Conservation (phyloP, 2,329 filamentous ascomycete genomes). For the Daldinia sp. region DNA sequence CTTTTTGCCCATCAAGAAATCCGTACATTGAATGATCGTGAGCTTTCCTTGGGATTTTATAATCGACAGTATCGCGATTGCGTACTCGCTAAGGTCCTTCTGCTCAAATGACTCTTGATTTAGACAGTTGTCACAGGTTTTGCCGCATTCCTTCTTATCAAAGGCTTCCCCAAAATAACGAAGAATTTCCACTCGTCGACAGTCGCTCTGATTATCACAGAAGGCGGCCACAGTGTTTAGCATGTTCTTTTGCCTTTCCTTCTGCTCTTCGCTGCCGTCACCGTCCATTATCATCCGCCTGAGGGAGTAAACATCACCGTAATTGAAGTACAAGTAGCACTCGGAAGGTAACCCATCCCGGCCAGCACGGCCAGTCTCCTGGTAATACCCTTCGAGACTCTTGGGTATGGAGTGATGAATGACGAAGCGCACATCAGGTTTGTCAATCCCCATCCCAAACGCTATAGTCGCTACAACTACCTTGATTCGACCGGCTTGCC, state of each 20-base stretch:
- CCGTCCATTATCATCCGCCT: conserved; percentile 85
- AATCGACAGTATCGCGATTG: conserved; percentile 73
- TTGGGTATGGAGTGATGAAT: conserved; percentile 94
- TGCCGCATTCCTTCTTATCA: conserved; percentile 72
- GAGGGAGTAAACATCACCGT: conserved; percentile 76
- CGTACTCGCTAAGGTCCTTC: conserved; percentile 80
- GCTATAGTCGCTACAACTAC: conserved; percentile 98
- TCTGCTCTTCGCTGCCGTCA: conserved; percentile 79
- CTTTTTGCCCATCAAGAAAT: conserved; percentile 78
- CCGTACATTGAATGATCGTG: conserved; percentile 82
- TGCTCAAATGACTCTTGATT: conserved; percentile 74
- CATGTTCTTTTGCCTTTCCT: conserved; percentile 85
- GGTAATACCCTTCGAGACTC: conserved; percentile 96
- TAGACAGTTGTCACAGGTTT: conserved; percentile 88
- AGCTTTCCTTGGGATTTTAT: conserved; percentile 69
- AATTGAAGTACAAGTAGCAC: conserved; percentile 90
- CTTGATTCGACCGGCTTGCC: conserved; percentile 82
- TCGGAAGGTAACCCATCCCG: conserved; percentile 87
- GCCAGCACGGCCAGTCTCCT: conserved; percentile 94
- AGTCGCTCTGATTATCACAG: conserved; percentile 89
- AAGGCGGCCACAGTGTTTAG: conserved; percentile 84
- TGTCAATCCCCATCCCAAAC: conserved; percentile 99
- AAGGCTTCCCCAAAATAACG: conserved; percentile 95
- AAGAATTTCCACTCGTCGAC: conserved; percentile 85
- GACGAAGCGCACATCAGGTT: conserved; percentile 94